Base-by-base conservation (phyloP, 2,329 filamentous ascomycete genomes). In the Colletotrichum salicis region DNA sequence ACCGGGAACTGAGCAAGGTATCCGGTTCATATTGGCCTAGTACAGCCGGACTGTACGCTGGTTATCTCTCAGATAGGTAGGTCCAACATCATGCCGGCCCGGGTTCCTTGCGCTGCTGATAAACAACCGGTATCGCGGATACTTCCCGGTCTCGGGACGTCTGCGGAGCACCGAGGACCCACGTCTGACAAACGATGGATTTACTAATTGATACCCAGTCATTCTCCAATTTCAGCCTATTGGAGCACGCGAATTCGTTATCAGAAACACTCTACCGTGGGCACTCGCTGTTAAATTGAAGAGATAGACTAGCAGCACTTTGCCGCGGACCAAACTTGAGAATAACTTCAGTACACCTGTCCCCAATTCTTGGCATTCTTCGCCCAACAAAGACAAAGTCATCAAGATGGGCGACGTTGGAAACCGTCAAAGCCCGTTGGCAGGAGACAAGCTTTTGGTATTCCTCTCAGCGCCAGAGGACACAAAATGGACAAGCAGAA, bases 381-480 rank as follows among this genome's bases (percentile, higher is more conserved):
- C 41, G 41, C n/a, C 41, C 15, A 8, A 48, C 41, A 48, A 10
- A 48, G 8, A n/a, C 41, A 19, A 24, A 5, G 37, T 12, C 13
- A 48, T 29, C 11, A 37, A 19, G 1, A 71, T 71, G 70, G 70
- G 70, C 48, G 65, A 71, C n/a, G 4, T 69, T 2, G 15, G 27
- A 27, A 22, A 41, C 5, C 27, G 29, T 4, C 51, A 52, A 13
- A 64, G 55, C 48, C 62, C 75, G 31, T 75, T 84, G 55, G 77
- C 76, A 71, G 76, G 78, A 45, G 84, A 86, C 68, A 78, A 83
- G 13, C 76, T 86, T 5, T 78, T 86, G 29, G 64, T 86, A 31
- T 79, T 82, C 67, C 54, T 83, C 8, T 81, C 81, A 3, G 64
- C 71, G 15, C 75, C 77, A 3, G 76, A 79, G 0, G 75, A 80